Conservation (phyloP, 2,329 filamentous ascomycete genomes). For the Cladobotryum mycophilum region DNA sequence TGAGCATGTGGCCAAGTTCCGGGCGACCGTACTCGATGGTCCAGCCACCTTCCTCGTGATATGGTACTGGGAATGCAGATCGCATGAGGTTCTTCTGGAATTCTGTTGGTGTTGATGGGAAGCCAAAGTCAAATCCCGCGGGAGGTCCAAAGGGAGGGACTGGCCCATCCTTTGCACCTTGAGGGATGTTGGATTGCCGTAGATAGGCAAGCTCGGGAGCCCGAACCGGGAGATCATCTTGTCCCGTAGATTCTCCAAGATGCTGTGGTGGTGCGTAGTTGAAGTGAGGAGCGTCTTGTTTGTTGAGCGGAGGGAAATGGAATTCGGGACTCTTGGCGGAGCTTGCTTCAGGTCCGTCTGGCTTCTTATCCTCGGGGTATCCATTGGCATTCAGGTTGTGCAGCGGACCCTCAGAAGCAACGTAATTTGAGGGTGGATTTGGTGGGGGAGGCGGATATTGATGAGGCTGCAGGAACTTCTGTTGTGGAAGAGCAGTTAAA, state of each 20-base stretch:
- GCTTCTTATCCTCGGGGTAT: constrained; percentile 38
- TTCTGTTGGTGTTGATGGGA: constrained; percentile 75
- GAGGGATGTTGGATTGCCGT: constrained; percentile 38
- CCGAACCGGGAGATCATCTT: constrained; percentile 26
- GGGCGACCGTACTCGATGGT: constrained; percentile 88
- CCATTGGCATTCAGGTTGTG: constrained; percentile 13
- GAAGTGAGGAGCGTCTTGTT: constrained; percentile 50
- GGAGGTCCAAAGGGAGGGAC: constrained; percentile 54
- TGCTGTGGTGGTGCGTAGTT: constrained; percentile 46
- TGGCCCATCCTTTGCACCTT: constrained; percentile 33
- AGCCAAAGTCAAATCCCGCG: constrained; percentile 70
- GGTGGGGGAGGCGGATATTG: constrained; percentile 24
- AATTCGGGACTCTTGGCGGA: constrained; percentile 38
- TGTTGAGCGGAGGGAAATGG: constrained; percentile 51
- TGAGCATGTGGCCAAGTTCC: constrained; percentile 79
- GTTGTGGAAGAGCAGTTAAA: constrained; percentile 72
- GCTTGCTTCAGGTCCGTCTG: constrained; percentile 20
- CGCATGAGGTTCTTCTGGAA: constrained; percentile 88
- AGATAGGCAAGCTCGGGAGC: constrained; percentile 54
- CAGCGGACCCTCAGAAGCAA: constrained; percentile 38
- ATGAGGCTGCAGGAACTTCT: constrained; percentile 56
- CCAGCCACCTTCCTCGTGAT: constrained; percentile 73
- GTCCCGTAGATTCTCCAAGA: constrained; percentile 16
- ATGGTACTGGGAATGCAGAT: constrained; percentile 71
- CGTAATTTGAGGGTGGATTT: constrained; percentile 24